Evolutionary conservation across 805 yeast genomes (phyloP).

Genomic region (Schizosaccharomyces osmophilus): DNA sequence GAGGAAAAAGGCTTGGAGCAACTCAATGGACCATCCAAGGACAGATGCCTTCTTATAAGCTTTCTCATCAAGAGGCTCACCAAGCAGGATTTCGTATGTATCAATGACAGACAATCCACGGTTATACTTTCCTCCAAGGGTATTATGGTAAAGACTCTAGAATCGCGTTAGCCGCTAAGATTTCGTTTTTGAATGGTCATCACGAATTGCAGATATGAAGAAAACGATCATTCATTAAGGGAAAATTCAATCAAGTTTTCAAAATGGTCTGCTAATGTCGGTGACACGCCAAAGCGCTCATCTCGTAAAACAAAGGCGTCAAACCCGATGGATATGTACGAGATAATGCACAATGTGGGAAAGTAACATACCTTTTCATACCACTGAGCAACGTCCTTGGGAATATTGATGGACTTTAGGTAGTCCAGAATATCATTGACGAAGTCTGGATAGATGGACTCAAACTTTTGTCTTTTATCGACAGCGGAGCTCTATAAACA

Average conservation of each 20-base stretch:
- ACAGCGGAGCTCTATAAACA: background rate
- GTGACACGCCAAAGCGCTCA: no score
- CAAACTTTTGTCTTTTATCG: conserved; percentile 10
- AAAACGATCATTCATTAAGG: no score
- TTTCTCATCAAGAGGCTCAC: conserved; percentile 34
- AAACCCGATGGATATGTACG: no score
- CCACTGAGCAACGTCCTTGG: conserved; percentile 71
- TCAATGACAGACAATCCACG: conserved; percentile 90
- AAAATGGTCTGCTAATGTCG: no score
- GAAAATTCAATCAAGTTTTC: no score
- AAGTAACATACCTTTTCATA: conserved; percentile 22
- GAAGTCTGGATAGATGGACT: conserved; percentile 43
- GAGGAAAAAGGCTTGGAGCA: conserved; percentile 83
- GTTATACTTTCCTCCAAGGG: conserved; percentile 91
- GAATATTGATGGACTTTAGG: conserved; percentile 49
- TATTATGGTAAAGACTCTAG: conserved; percentile 46
- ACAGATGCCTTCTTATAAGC: conserved; percentile 70
- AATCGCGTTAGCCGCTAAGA: background rate
- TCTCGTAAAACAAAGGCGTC: no score
- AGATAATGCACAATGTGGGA: no score
- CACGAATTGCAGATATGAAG: background rate
- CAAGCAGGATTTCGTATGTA: conserved; percentile 61
- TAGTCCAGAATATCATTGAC: conserved; percentile 50
- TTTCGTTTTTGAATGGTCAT: background rate
- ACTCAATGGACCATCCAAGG: conserved; percentile 86